phyloP scores from a whole-genome alignment of 495 filamentous ascomycete species.

The Hyphodiscus hymeniophilus region DNA sequence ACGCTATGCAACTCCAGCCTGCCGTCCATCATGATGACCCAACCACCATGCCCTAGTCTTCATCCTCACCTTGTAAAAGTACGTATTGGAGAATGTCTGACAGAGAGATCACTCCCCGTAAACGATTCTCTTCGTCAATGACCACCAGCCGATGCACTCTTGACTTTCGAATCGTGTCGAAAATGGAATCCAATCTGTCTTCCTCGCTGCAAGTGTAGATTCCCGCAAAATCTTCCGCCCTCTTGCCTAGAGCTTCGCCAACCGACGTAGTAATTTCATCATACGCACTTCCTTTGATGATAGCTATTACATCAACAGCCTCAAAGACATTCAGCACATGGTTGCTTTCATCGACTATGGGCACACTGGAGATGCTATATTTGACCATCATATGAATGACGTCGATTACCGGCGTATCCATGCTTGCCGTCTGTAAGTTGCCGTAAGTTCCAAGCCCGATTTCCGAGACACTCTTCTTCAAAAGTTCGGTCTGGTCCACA shows the following conservation, averaged over 20 bases:
- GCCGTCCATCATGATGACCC: conserved; percentile 10
- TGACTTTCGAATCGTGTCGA: conserved; percentile 91
- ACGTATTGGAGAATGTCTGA: conserved; percentile 97
- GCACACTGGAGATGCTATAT: conserved; percentile 88
- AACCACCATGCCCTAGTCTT: conserved; percentile 30
- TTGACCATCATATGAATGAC: conserved; percentile 93
- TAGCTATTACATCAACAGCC: conserved; percentile 90
- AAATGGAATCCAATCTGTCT: conserved; percentile 89
- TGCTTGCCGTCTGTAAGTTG: conserved; percentile 70
- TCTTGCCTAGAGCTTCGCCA: conserved; percentile 81
- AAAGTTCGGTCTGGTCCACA: conserved; percentile 78
- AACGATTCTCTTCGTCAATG: conserved; percentile 75
- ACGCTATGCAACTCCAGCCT: conserved; percentile 24
- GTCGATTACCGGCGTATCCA: conserved; percentile 91
- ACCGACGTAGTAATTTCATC: conserved; percentile 83
- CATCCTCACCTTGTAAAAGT: conserved; percentile 74
- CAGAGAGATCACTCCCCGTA: conserved; percentile 85
- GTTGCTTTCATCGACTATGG: conserved; percentile 79
- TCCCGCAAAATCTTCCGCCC: conserved; percentile 85
- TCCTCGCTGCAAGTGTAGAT: conserved; percentile 94
- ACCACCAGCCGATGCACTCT: conserved; percentile 89
- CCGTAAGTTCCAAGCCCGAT: conserved; percentile 81
- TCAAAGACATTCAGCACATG: conserved; percentile 92
- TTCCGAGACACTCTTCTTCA: conserved; percentile 80
- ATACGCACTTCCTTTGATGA: conserved; percentile 89